A percentile compares a stretch with the other conserved stretches of the same genome.
Evolutionary conservation across 148 eudicot genomes (phyloP).

Genomic region (Arbutus unedo): DNA sequence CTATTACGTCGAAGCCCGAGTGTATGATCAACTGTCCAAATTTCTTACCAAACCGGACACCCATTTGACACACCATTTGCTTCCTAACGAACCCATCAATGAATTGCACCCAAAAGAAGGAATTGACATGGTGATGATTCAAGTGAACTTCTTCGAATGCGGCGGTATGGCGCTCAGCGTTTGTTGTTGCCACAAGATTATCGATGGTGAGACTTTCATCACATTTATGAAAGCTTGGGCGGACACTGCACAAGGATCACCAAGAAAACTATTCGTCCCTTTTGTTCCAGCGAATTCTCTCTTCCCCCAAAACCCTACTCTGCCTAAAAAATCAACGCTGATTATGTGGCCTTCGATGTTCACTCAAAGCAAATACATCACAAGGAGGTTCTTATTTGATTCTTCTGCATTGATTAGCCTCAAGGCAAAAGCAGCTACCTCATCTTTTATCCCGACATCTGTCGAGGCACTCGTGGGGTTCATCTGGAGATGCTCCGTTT

Average conservation of each 20-base stretch:
- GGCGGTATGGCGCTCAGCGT: constrained; percentile 33
- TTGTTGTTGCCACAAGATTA: constrained; percentile 22
- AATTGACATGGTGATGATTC: background rate
- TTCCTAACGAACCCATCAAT: background rate
- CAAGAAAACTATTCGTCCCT: background rate
- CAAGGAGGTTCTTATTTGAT: constrained; percentile 15
- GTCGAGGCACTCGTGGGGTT: constrained; percentile 20
- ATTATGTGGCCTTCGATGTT: too few relatives aligned
- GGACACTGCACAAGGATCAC: background rate
- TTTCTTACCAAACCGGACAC: background rate
- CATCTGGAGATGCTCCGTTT: constrained; percentile 30
- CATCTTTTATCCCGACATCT: constrained; percentile 15
- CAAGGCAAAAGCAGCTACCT: constrained; percentile 19
- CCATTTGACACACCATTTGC: background rate
- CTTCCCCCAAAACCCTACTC: constrained; percentile 6
- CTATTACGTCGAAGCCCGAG: constrained; percentile 17
- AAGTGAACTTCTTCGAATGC: constrained; percentile 11
- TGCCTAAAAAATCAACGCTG: background rate
- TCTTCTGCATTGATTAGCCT: constrained; percentile 5
- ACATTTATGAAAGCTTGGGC: constrained; percentile 33
- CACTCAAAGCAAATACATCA: background rate
- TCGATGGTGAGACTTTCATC: constrained; percentile 23
- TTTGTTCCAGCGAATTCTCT: constrained; percentile 2
- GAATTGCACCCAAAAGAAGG: background rate
- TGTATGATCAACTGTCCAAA: background rate